Base-by-base conservation (phyloP, 2,329 filamentous ascomycete genomes). In the Rhinocladiella mackenziei region DNA sequence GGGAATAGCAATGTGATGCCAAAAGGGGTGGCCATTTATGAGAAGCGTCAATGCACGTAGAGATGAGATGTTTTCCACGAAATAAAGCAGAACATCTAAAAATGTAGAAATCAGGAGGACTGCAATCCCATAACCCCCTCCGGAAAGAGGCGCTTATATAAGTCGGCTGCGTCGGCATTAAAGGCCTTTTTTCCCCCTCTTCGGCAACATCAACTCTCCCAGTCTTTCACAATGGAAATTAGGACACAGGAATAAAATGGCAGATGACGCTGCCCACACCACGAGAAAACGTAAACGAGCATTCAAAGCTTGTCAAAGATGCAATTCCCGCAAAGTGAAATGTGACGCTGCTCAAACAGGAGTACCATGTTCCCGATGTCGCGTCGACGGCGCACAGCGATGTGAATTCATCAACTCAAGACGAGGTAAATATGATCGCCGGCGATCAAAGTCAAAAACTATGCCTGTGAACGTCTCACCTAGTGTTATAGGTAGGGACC, bases 261-360 rank as follows among this genome's bases (percentile, higher is more conserved):
- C 32, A 35, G 18, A 35, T 35, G 17, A 14, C 10, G 18, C 22
- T 19, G 32, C 17, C 4, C 22, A 35, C 3, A 42, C 11, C 5
- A 4, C 15, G 7, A n/a, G 15, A 18, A 17, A 4, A 7, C 36
- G 44, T 23, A 34, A 23, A 22, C 34, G 44, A 33, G 44, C 44
- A 32, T 37, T 41, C 39, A 47, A 43, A 19, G 44, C 44, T 10
- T 47, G 44, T 29, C 44, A 47, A 13, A 33, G 44, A 31, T 47
- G 44, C 39, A 47, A 41, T 22, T 25, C 33, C 19, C 30, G 39
- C 10, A 47, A 47, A 29, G 34, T 41, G n/a, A 47, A 42, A 37
- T 47, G 44, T 22, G 44, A 47, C 22, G 44, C 44, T 5, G 33
- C 44, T 13, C 30, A 36, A 28, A 32, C 29, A 14, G 44, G 44